Conservation (phyloP, 192 early-diverging fungal species). For the Radiomyces spectabilis region DNA sequence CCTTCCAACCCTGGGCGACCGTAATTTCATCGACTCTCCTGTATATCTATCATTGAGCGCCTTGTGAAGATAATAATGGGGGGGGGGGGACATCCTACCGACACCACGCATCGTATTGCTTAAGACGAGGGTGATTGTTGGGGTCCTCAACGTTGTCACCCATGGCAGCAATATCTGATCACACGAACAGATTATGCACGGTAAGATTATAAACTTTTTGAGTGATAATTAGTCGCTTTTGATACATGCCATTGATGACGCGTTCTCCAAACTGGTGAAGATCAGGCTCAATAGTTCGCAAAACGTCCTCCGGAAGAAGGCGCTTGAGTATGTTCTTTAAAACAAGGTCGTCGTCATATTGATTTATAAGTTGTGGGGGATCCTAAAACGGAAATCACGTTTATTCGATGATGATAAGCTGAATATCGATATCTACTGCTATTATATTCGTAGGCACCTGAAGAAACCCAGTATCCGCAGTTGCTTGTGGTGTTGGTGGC, state of each 20-base stretch:
- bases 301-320: constrained; percentile 36
- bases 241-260: constrained; percentile 16
- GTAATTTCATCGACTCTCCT: constrained; percentile 54
- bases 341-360: constrained; percentile 36
- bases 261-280: constrained; percentile 27
- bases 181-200: not conserved
- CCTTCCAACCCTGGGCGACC: constrained; percentile 53
- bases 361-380: constrained; percentile 18
- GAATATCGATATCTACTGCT: not conserved
- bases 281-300: constrained; percentile 39
- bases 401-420: not conserved
- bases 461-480: constrained; percentile 19
- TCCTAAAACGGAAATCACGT: constrained; percentile 3
- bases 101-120: constrained; percentile 64
- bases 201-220: not conserved
- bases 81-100: constrained; percentile 23
- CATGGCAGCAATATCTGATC: constrained; percentile 37
- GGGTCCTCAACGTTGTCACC: constrained; percentile 46
- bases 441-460: constrained; percentile 11
- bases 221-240: not conserved
- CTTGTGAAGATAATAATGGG: too few species aligned
- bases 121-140: constrained; percentile 49
- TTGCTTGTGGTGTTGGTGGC: constrained; percentile 6
- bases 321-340: constrained; percentile 40
- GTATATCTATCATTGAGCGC: not conserved